phyloP scores from a whole-genome alignment of 2,329 filamentous ascomycete genomes.

The Pseudocercospora pini-densiflorae region DNA sequence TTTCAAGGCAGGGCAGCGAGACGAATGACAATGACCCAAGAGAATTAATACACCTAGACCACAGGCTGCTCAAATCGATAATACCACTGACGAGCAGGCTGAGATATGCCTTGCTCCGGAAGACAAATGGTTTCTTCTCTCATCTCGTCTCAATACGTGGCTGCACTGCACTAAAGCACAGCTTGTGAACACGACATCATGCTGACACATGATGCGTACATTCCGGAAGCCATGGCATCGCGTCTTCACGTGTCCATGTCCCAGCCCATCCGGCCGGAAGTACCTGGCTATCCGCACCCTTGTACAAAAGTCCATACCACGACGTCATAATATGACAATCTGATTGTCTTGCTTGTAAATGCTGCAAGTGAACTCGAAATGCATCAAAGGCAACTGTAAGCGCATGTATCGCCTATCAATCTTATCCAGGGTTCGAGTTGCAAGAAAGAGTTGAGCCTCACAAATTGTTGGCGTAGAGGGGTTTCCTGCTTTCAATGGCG shows the following conservation, averaged over 20 bases:
- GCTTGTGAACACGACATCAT: conserved; percentile 6
- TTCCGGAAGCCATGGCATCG: not conserved
- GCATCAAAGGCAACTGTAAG: not conserved
- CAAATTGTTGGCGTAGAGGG: conserved; percentile 3
- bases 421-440: not conserved
- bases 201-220: not conserved
- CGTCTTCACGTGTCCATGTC: conserved; percentile 2
- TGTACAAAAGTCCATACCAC: not conserved
- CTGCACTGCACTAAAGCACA: not conserved
- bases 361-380: too few relatives aligned
- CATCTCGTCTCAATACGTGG: not conserved
- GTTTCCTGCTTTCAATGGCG: not conserved
- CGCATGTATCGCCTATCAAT: not conserved
- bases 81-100: not conserved
- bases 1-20: conserved; percentile 16
- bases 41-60: conserved; percentile 23
- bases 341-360: too few relatives aligned
- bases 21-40: conserved; percentile 14
- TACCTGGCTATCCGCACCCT: not conserved
- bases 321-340: too few relatives aligned
- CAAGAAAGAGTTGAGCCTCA: not conserved
- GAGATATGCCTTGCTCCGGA: not conserved
- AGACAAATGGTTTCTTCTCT: not conserved
- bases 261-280: not conserved
- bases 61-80: conserved; percentile 7